Conservation (phyloP, 2,329 filamentous ascomycete genomes). For the Leptographium galeiforme region DNA sequence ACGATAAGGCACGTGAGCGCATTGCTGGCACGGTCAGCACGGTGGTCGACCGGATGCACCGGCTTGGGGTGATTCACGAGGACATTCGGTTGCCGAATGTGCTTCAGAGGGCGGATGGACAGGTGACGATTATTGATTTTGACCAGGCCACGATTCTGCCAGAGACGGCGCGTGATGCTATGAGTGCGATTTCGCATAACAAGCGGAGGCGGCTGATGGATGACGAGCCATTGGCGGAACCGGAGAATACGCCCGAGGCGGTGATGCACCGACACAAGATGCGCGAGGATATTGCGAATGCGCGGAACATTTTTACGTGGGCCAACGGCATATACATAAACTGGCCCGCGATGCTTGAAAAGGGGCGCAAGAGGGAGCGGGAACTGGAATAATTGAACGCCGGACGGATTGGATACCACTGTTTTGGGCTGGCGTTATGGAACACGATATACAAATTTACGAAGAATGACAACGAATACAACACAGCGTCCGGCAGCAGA, state of each 20-base stretch:
- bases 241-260: background rate
- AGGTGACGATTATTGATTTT: constrained; percentile 4
- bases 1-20: background rate
- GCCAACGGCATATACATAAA: too few species aligned
- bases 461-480: too few species aligned
- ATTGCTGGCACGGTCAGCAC: background rate
- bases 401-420: too few species aligned
- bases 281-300: background rate
- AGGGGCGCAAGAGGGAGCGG: too few species aligned
- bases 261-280: background rate
- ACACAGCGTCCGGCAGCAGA: too few species aligned
- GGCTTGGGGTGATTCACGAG: constrained; percentile 6
- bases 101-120: background rate
- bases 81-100: constrained; percentile 6
- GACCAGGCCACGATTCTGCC: background rate
- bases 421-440: too few species aligned
- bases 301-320: background rate
- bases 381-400: too few species aligned
- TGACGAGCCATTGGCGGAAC: background rate
- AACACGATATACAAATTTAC: too few species aligned
- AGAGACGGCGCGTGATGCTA: background rate
- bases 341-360: too few species aligned
- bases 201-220: constrained; percentile 1
- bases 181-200: background rate
- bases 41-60: constrained; percentile 2